A percentile compares a stretch with the other conserved stretches of the same genome.
These are phyloP conservation scores for Lycium ferocissimum DNA, from an alignment of 257 asterid species.

Conservation along the genomic window DNA sequence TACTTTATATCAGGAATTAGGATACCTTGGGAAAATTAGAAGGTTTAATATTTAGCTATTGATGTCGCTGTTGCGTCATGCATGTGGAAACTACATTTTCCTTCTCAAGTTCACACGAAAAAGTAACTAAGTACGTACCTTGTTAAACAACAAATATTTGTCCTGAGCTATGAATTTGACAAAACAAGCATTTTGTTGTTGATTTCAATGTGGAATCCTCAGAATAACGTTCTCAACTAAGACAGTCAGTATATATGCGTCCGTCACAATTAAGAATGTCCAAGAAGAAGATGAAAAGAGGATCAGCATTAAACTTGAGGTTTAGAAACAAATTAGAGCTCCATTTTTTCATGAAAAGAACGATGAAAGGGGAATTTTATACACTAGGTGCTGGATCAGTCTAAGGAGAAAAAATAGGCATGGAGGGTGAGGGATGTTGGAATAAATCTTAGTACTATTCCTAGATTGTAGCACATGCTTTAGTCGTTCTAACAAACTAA, in stretches of 20 bases:
- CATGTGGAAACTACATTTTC: slow-evolving; percentile 4
- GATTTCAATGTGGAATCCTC: neutral
- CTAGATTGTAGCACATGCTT: neutral
- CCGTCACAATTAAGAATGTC: slow-evolving; percentile 32
- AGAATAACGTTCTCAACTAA: slow-evolving; percentile 35
- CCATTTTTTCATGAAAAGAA: neutral
- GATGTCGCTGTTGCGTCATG: neutral
- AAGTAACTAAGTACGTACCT: slow-evolving; percentile 3
- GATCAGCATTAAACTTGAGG: neutral
- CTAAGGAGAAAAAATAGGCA: neutral
- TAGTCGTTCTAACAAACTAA: neutral
- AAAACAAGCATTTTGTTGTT: neutral
- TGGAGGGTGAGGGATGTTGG: neutral
- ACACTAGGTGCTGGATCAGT: neutral
- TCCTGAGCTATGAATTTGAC: neutral
- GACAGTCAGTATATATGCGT: slow-evolving; percentile 39
- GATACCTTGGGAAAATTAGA: neutral
- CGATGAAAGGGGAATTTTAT: neutral
- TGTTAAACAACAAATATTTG: slow-evolving; percentile 23
- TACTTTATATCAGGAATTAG: too few species aligned
- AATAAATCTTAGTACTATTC: neutral
- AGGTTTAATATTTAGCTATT: neutral
- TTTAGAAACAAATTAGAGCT: neutral
- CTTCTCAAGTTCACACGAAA: slow-evolving; percentile 25
- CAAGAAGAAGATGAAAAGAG: slow-evolving; percentile 18